A percentile compares a stretch with the other conserved stretches of the same genome.
These are phyloP conservation scores for Botrytis fabae DNA, from an alignment of 2,329 filamentous ascomycete species.

Conservation along the genomic window DNA sequence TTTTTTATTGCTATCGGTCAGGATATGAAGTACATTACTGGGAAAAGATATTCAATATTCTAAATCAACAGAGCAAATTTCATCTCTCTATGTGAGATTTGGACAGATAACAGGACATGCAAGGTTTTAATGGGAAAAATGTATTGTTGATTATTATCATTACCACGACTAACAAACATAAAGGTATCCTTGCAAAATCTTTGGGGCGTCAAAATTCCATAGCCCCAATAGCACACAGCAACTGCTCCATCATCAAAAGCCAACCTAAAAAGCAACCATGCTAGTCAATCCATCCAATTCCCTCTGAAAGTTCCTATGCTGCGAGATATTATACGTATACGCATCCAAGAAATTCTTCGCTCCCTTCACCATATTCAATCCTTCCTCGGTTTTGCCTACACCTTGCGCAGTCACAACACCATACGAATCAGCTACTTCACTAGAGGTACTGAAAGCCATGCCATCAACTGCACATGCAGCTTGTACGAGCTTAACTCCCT, in stretches of 20 bases:
- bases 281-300: slow-evolving; percentile 69
- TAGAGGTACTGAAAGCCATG: slow-evolving; percentile 44
- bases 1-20: no score
- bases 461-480: slow-evolving; percentile 48
- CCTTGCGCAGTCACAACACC: slow-evolving; percentile 70
- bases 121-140: no score
- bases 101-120: fast-evolving
- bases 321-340: slow-evolving; percentile 68
- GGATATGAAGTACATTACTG: background rate
- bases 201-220: background rate
- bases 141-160: background rate
- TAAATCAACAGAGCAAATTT: background rate
- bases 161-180: background rate
- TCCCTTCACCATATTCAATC: slow-evolving; percentile 63
- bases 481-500: slow-evolving; percentile 65
- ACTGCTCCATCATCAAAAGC: background rate
- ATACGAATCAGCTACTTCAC: slow-evolving; percentile 64
- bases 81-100: background rate
- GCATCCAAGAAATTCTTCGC: slow-evolving; percentile 68
- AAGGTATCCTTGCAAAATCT: background rate
- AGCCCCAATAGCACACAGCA: background rate
- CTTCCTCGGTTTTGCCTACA: slow-evolving; percentile 51
- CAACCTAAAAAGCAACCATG: slow-evolving; percentile 65
- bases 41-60: background rate
- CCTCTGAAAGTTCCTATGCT: slow-evolving; percentile 72